These are phyloP conservation scores for Annulohypoxylon bovei DNA, from an alignment of 495 filamentous ascomycete species.

Conservation along the genomic window DNA sequence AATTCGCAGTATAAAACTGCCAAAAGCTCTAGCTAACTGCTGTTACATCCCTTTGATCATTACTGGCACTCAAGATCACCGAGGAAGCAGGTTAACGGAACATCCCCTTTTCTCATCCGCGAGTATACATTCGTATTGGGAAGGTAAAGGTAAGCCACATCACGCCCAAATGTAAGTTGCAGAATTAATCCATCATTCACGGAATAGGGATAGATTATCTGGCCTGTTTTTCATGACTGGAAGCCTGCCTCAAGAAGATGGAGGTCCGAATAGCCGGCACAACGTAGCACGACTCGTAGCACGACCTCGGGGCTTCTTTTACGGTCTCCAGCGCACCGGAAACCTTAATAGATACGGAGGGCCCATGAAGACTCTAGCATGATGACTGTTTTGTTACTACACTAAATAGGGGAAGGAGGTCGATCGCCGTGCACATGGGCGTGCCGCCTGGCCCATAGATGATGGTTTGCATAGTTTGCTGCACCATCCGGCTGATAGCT, in stretches of 20 bases:
- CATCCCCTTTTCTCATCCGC: background rate
- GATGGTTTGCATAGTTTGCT: background rate
- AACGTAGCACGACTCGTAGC: background rate
- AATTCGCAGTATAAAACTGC: background rate
- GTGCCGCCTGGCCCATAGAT: background rate
- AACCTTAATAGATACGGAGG: background rate
- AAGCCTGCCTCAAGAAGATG: background rate
- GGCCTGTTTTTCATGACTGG: background rate
- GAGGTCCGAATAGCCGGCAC: background rate
- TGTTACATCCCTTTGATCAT: background rate
- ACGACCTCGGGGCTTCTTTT: constrained; percentile 6
- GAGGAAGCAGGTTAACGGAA: background rate
- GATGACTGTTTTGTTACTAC: background rate
- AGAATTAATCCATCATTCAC: background rate
- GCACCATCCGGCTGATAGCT: background rate
- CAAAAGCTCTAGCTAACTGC: background rate
- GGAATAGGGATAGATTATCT: background rate
- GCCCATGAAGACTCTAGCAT: background rate
- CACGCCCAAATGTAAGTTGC: background rate
- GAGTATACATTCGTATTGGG: background rate
- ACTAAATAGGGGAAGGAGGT: background rate
- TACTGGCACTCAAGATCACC: background rate
- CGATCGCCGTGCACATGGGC: background rate
- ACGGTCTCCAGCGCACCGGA: background rate
- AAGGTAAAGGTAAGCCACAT: background rate